Evolutionary conservation across 1,139 yeast species (phyloP), one percentile per base, ranked within the genome.

Genomic region (Pichia sp.): DNA sequence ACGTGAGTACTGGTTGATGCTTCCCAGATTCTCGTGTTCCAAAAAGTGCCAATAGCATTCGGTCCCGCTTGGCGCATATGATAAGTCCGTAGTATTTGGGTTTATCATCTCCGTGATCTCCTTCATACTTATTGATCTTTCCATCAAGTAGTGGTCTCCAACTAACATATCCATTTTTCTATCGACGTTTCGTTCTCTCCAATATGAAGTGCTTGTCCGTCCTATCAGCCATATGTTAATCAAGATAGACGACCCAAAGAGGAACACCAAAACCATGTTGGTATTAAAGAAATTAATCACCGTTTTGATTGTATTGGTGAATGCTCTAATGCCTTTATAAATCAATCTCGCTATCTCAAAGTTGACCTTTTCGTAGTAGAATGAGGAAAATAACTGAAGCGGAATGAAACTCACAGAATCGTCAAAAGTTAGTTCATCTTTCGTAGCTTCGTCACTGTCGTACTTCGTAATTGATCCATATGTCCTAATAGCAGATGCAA

Each of bases 161-260:
- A 54, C 31, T 16, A 56, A 1, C 6, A 10, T 64, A 51, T 75
- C 65, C 45, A 85, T 77, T 41, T 77, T 67, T 16, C 71, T 67
- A 36, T 78, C 78, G 0, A 90, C 84, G 32, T 77, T 72, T 38
- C 75, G 74, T 15, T 79, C 84, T 1, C 81, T 72, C 96, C 97
- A 89, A 64, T 81, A 90, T 0, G 85, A 73, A 3, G 73, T 65
- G 0, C 85, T 69, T 0, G 88, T 75, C 57, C 75, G 77, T 0
- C 86, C 82, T 2, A 75, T 59, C 47, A 90, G 67, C 51, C 77
- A 74, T 1, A 83, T 1, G 65, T 92, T 92, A 38, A 75, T 55
- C 1, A 77, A 10, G 1, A 75, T 52, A 0, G 90, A 82, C 0
- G 73, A 32, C 0, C 65, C 54, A 8, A 86, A 71, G 0, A 78